Evolutionary conservation across 768 basidiomycete genomes (phyloP).

Genomic region (Leccinum subtestaceum): DNA sequence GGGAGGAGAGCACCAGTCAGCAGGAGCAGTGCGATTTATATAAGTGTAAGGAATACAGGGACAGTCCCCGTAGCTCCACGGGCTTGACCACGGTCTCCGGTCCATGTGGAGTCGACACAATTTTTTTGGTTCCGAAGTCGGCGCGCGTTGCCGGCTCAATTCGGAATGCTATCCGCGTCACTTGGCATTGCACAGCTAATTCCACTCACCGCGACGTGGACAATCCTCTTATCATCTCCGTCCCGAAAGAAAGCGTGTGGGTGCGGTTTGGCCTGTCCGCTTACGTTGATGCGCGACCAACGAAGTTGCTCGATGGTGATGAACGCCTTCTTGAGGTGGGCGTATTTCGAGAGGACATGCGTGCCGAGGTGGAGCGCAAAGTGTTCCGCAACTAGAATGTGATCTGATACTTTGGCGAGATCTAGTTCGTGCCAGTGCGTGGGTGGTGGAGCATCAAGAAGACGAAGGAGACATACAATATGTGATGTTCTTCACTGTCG

Average conservation of each 20-base stretch:
- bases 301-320: constrained; percentile 75
- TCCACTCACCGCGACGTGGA: constrained; percentile 54
- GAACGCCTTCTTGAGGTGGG: constrained; percentile 68
- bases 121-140: not conserved
- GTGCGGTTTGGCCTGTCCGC: constrained; percentile 49
- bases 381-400: constrained; percentile 77
- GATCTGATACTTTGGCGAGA: constrained; percentile 85
- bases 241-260: constrained; percentile 83
- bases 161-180: not conserved
- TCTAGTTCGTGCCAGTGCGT: constrained; percentile 37
- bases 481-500: constrained; percentile 63
- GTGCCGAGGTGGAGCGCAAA: constrained; percentile 88
- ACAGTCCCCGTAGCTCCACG: no score
- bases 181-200: constrained; percentile 2
- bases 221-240: constrained; percentile 83
- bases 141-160: constrained; percentile 22
- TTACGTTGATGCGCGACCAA: constrained; percentile 75
- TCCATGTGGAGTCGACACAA: no score
- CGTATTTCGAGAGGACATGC: constrained; percentile 78
- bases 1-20: no score
- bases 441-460: not conserved
- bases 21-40: no score
- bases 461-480: constrained; percentile 44
- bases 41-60: no score
- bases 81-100: no score